Conservation (phyloP, 352 stramenopile species). For the Aphanomyces invadans region DNA sequence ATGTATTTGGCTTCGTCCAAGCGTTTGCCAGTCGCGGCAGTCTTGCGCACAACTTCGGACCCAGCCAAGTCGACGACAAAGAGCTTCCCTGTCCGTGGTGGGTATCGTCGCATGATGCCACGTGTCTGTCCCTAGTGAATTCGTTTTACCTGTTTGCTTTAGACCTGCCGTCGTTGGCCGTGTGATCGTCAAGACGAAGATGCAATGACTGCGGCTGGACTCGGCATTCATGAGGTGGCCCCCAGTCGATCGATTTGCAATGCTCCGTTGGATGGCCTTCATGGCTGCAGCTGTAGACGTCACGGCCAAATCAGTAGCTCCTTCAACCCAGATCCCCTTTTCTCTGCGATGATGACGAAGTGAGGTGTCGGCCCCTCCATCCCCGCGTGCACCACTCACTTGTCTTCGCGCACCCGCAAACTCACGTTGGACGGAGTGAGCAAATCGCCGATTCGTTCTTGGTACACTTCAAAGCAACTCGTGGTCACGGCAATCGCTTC, state of each 20-base stretch:
- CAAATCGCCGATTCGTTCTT: conserved; percentile 56
- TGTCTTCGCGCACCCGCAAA: conserved; percentile 44
- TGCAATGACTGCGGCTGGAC: conserved; percentile 61
- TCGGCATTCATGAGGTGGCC: conserved; percentile 48
- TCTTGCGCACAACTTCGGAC: conserved; percentile 58
- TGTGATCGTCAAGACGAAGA: conserved; percentile 50
- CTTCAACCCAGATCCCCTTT: conserved; percentile 38
- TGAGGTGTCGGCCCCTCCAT: not conserved
- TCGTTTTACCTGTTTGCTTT: conserved; percentile 20
- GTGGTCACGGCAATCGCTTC: conserved; percentile 29
- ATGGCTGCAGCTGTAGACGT: conserved; percentile 30
- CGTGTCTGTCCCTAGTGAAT: conserved; percentile 21
- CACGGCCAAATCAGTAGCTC: conserved; percentile 41
- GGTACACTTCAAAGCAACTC: conserved; percentile 65
- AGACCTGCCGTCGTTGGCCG: conserved; percentile 18
- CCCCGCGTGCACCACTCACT: too few relatives aligned
- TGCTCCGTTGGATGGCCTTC: conserved; percentile 34
- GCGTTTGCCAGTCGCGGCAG: conserved; percentile 34
- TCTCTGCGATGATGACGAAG: conserved; percentile 10
- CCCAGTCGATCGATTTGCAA: conserved; percentile 35
- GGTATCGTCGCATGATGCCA: too few relatives aligned
- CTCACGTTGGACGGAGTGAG: conserved; percentile 33
- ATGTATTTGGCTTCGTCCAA: conserved; percentile 73
- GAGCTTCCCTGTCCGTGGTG: conserved; percentile 36
- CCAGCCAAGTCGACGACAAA: conserved; percentile 65